A percentile compares a stretch with the other conserved stretches of the same genome.
Conservation (phyloP, 495 filamentous ascomycete species). For the Aspergillus affinis region DNA sequence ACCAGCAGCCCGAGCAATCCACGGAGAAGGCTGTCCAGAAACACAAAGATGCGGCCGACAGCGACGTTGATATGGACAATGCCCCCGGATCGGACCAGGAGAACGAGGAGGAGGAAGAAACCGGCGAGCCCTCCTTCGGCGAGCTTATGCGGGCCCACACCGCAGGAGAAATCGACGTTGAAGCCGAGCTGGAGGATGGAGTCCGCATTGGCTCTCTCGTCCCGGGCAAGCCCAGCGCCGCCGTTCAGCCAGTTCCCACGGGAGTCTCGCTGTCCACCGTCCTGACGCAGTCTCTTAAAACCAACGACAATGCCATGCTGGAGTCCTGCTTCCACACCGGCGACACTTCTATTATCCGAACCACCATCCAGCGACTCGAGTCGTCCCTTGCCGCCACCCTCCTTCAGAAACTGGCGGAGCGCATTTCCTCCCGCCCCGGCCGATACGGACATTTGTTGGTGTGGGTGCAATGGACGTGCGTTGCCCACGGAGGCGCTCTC, state of each 20-base stretch:
- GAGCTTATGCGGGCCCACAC: constrained; percentile 75
- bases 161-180: constrained; percentile 73
- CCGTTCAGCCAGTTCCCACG: constrained; percentile 59
- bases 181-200: constrained; percentile 50
- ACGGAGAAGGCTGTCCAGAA: constrained; percentile 35
- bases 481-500: constrained; percentile 89
- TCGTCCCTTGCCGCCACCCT: constrained; percentile 76
- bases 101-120: constrained; percentile 46
- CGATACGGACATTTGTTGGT: constrained; percentile 87
- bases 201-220: constrained; percentile 39
- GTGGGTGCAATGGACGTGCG: constrained; percentile 96
- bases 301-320: constrained; percentile 82
- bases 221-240: constrained; percentile 38
- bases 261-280: constrained; percentile 83
- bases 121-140: constrained; percentile 77
- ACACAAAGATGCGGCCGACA: constrained; percentile 33
- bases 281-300: constrained; percentile 86
- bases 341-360: constrained; percentile 71
- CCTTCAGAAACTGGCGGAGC: constrained; percentile 79
- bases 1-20: constrained; percentile 33
- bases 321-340: constrained; percentile 85
- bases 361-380: constrained; percentile 86
- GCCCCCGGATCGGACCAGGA: constrained; percentile 36
- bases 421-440: constrained; percentile 82
- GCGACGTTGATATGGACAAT: constrained; percentile 47